A percentile compares a stretch with the other conserved stretches of the same genome.
These are phyloP conservation scores for Emmonsiellopsis sp. DNA, from an alignment of 2,329 filamentous ascomycete genomes.

Conservation along the genomic window DNA sequence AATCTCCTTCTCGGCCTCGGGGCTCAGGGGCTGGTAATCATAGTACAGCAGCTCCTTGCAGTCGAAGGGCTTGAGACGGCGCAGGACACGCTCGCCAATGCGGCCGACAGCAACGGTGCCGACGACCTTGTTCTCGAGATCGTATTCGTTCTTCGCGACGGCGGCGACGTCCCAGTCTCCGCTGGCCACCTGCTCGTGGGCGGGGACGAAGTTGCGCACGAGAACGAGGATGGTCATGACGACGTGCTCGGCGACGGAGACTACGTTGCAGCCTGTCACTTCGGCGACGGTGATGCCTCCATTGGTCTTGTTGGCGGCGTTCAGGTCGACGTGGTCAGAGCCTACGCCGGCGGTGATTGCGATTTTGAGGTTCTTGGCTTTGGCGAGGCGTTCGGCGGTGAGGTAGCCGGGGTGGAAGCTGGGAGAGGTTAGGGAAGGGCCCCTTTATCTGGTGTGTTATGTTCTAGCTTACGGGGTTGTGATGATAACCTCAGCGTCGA, in stretches of 20 bases:
- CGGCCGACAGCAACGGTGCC: slow-evolving; percentile 95
- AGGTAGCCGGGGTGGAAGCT: slow-evolving; percentile 99
- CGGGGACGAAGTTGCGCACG: slow-evolving; percentile 96
- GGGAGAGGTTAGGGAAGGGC: slow-evolving; percentile 1
- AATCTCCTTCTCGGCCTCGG: slow-evolving; percentile 90
- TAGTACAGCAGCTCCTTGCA: slow-evolving; percentile 99
- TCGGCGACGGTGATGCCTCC: slow-evolving; percentile 94
- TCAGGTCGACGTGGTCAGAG: slow-evolving; percentile 94
- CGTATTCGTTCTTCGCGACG: slow-evolving; percentile 96
- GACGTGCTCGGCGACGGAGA: slow-evolving; percentile 97
- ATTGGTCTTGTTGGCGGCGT: slow-evolving; percentile 97
- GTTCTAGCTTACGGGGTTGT: slow-evolving; percentile 68
- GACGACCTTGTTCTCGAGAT: slow-evolving; percentile 94
- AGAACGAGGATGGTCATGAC: slow-evolving; percentile 97
- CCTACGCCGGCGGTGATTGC: slow-evolving; percentile 96
- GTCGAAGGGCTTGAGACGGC: slow-evolving; percentile 92
- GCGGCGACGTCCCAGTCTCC: slow-evolving; percentile 95
- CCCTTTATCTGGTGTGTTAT: neutral
- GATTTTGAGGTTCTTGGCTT: slow-evolving; percentile 98
- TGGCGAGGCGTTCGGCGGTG: slow-evolving; percentile 87
- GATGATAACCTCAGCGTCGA: slow-evolving; percentile 97
- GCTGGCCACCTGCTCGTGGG: slow-evolving; percentile 80
- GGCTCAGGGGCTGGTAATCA: slow-evolving; percentile 88
- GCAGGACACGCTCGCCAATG: slow-evolving; percentile 95
- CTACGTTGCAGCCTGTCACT: slow-evolving; percentile 96